A percentile compares a stretch with the other conserved stretches of the same genome.
phyloP scores from a whole-genome alignment of 116 monocot species.

The Phalaenopsis hybrid region DNA sequence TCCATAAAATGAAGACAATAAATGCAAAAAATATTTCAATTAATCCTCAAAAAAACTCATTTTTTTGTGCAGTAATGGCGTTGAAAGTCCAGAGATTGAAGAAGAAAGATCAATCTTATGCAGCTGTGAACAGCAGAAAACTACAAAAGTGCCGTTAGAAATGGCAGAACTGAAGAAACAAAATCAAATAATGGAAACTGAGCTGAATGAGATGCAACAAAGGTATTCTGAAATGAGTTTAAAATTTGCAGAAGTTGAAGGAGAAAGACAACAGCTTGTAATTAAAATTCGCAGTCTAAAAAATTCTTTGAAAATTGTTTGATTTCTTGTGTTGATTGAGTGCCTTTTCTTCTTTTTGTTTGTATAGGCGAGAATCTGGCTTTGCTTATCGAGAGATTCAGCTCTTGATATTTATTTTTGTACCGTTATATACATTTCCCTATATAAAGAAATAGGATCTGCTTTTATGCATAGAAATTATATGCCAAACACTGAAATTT shows the following conservation, averaged over 20 bases:
- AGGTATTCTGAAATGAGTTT: constrained; percentile 88
- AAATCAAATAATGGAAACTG: constrained; percentile 57
- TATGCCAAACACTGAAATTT: background rate
- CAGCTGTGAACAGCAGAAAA: constrained; percentile 9
- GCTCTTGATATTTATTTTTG: background rate
- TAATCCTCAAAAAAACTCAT: background rate
- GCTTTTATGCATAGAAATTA: background rate
- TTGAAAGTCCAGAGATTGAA: constrained; percentile 8
- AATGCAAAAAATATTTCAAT: background rate
- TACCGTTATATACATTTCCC: background rate
- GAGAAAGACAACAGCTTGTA: constrained; percentile 88
- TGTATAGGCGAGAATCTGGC: constrained; percentile 14
- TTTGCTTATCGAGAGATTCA: background rate
- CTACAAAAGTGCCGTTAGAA: constrained; percentile 29
- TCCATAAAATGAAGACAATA: background rate
- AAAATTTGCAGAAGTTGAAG: constrained; percentile 94
- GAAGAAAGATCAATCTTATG: constrained; percentile 10
- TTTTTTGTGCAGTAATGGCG: constrained; percentile 21
- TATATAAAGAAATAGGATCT: background rate
- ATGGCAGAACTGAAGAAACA: constrained; percentile 44
- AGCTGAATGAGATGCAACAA: constrained; percentile 87
- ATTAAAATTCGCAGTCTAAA: constrained; percentile 65
- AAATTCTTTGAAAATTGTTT: constrained; percentile 34
- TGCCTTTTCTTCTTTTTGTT: constrained; percentile 2
- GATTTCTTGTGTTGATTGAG: background rate